These are phyloP conservation scores for Moesziomyces sp. DNA, from an alignment of 1,284 basidiomycete species.

Conservation along the genomic window DNA sequence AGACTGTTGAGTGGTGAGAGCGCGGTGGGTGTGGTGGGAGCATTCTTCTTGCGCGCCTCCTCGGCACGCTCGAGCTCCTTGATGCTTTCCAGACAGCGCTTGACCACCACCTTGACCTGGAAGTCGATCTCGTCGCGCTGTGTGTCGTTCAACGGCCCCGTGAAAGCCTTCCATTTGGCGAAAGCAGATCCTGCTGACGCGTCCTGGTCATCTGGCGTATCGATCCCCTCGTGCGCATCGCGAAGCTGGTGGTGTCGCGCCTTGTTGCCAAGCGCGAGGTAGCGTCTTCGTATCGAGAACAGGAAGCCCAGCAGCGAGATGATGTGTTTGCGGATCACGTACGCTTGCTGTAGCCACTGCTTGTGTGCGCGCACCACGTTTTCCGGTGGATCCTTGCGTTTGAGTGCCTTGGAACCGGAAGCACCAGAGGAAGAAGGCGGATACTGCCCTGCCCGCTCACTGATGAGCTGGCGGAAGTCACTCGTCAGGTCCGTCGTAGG, in stretches of 20 bases:
- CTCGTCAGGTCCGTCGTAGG: constrained; percentile 35
- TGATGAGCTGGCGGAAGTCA: constrained; percentile 37
- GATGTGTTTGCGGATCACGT: constrained; percentile 48
- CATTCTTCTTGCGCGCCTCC: constrained; percentile 69
- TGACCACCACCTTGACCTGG: constrained; percentile 82
- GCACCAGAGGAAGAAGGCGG: constrained; percentile 30
- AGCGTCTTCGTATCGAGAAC: constrained; percentile 50
- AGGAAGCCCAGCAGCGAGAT: constrained; percentile 50
- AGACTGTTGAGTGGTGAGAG: constrained; percentile 20
- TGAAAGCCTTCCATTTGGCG: constrained; percentile 69
- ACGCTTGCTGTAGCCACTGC: constrained; percentile 49
- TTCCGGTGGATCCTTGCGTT: constrained; percentile 37
- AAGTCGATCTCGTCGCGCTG: constrained; percentile 91
- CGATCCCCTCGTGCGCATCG: constrained; percentile 16
- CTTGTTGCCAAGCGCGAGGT: constrained; percentile 45
- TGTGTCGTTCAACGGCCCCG: constrained; percentile 78
- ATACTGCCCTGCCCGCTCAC: constrained; percentile 25
- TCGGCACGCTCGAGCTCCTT: constrained; percentile 85
- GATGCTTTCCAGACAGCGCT: constrained; percentile 83
- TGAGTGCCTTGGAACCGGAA: constrained; percentile 15
- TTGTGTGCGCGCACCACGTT: constrained; percentile 38
- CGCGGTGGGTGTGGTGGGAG: constrained; percentile 36
- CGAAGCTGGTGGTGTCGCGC: constrained; percentile 20
- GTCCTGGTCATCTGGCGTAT: constrained; percentile 24
- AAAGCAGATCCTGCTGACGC: constrained; percentile 33